Evolutionary conservation across 371 early-diverging fungal species (phyloP), one percentile per base, ranked within the genome.

Genomic region (Entomophthora muscae): DNA sequence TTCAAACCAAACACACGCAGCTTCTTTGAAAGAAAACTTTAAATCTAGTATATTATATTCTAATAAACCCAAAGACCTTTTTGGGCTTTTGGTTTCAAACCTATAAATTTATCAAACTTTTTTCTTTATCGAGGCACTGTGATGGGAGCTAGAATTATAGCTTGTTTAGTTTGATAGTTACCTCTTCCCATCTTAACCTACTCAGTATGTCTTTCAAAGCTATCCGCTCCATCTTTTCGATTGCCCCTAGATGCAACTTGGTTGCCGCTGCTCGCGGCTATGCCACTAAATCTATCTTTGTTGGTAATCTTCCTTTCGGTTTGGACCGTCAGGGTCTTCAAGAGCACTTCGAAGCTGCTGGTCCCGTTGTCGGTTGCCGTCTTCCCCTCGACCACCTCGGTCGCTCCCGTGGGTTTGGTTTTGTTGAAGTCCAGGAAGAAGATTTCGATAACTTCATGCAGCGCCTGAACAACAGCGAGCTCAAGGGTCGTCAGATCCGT

Each of bases 401-500:
- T 61, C 76, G 79, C 69, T 83, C 84, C 68, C 78, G 82, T 65
- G 87, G 89, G 1, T 87, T 80, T 74, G 90, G 86, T 12, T 89
- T 89, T 68, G 78, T 89, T 52, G 79, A 77, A 66, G 75, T 79
- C 65, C 73, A 68, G 51, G 72, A 65, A 56, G 64, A 65, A 42
- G 78, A 74, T 42, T 84, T 85, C 66, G 72, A 78, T 61, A 68
- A 67, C 29, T 81, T 82, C 63, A 71, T 83, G 57, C 65, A 76
- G 59, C 75, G 68, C 63, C 68, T 78, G 71, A 75, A 80, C 71
- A 82, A 75, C 61, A 73, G 70, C 52, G 76, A 78, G 53, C 69
- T 85, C 65, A 82, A 83, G 70, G 84, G 84, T 55, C 78, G 85
- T 58, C 66, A 64, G 57, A 69, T 85, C 71, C 77, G 80, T 61